Percentiles rank a stretch among this genome's conserved stretches.
These are phyloP conservation scores for Falciphora oryzae DNA, from an alignment of 2,329 filamentous ascomycete species.

Conservation along the genomic window DNA sequence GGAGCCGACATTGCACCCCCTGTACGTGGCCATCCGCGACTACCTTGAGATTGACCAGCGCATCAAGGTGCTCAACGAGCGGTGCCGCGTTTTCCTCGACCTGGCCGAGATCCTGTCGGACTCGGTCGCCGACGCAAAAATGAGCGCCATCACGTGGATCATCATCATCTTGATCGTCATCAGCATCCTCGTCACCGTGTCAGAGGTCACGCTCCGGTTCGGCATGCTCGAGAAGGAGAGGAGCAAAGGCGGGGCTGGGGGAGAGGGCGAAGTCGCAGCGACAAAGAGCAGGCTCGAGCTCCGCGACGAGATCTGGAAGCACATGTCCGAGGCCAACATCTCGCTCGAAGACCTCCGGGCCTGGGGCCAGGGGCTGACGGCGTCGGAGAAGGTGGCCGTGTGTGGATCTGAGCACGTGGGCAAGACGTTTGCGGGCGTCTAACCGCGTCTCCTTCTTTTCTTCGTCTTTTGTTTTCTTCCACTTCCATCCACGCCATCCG, in stretches of 20 bases:
- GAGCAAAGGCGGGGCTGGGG: slow-evolving; percentile 17
- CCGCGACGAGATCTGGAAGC: neutral
- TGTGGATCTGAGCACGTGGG: slow-evolving; percentile 18
- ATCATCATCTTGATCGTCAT: slow-evolving; percentile 90
- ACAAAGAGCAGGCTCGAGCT: slow-evolving; percentile 5
- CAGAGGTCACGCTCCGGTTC: slow-evolving; percentile 84
- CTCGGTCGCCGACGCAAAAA: slow-evolving; percentile 87
- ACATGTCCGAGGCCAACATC: slow-evolving; percentile 11
- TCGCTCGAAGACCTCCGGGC: slow-evolving; percentile 18
- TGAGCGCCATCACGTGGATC: slow-evolving; percentile 97
- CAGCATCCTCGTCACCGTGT: slow-evolving; percentile 84
- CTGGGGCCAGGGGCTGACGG: slow-evolving; percentile 16
- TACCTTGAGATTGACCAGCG: slow-evolving; percentile 96
- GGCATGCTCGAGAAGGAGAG: slow-evolving; percentile 55
- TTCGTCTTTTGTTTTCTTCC: neutral
- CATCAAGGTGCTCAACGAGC: slow-evolving; percentile 94
- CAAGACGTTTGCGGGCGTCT: slow-evolving; percentile 19
- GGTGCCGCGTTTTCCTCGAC: slow-evolving; percentile 93
- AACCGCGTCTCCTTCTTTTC: neutral
- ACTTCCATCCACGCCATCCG: neutral
- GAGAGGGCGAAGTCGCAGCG: neutral
- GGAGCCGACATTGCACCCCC: slow-evolving; percentile 87
- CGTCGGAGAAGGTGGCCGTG: slow-evolving; percentile 16
- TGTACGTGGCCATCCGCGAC: slow-evolving; percentile 91
- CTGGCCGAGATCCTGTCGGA: slow-evolving; percentile 92